A percentile compares a stretch with the other conserved stretches of the same genome.
Conservation (phyloP, 352 stramenopile species). For the Saprolegnia parasitica region DNA sequence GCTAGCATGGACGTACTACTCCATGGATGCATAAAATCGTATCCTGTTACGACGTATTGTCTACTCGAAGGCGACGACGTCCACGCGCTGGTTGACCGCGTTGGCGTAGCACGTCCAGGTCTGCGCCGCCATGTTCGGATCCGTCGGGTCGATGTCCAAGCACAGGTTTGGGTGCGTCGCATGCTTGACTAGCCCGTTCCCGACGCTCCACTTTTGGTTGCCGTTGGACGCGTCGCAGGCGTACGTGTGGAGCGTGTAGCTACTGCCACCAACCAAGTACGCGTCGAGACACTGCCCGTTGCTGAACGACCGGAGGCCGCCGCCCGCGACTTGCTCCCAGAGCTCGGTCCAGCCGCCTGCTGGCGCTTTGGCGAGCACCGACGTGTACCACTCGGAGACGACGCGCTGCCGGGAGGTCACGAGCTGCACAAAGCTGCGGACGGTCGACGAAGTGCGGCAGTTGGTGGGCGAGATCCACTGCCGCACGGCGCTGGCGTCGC, state of each 20-base stretch:
- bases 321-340: background rate
- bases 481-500: background rate
- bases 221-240: constrained; percentile 44
- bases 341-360: background rate
- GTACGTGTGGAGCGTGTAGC: constrained; percentile 41
- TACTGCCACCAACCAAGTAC: constrained; percentile 1
- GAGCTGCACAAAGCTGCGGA: constrained; percentile 7
- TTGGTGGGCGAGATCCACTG: constrained; percentile 2
- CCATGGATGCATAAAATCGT: background rate
- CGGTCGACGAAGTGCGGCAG: background rate
- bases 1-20: too few relatives aligned
- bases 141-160: constrained; percentile 42
- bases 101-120: constrained; percentile 2
- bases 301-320: background rate
- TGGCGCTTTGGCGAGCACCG: background rate
- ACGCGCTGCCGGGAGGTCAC: background rate
- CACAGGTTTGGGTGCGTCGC: constrained; percentile 46
- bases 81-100: background rate
- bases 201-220: constrained; percentile 65
- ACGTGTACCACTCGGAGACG: constrained; percentile 4
- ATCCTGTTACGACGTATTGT: background rate
- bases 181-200: constrained; percentile 42
- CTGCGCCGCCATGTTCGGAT: background rate
- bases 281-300: constrained; percentile 34
- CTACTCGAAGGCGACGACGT: background rate